A percentile compares a stretch with the other conserved stretches of the same genome.
Conservation (phyloP, 257 asterid species). For the Eustoma russellianum region DNA sequence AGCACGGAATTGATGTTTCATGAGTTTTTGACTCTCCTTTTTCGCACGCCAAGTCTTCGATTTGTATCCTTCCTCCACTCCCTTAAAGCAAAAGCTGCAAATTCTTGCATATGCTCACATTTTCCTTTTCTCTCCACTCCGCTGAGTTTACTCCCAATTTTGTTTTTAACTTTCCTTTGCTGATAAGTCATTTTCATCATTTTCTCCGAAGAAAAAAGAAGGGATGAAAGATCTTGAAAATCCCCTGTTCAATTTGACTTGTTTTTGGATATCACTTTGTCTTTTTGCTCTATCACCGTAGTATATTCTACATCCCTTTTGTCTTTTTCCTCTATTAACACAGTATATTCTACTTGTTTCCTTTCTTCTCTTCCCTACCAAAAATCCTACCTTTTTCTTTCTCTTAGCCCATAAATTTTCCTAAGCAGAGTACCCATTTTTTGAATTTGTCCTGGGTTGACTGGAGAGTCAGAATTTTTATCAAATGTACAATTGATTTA, state of each 20-base stretch:
- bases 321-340: conserved; percentile 12
- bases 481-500: neutral
- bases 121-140: neutral
- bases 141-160: neutral
- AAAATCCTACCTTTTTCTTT: neutral
- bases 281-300: conserved; percentile 12
- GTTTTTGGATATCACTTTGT: conserved; percentile 2
- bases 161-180: neutral
- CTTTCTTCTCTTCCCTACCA: conserved; percentile 26
- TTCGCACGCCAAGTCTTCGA: neutral
- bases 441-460: neutral
- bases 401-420: conserved; percentile 3
- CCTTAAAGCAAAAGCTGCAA: conserved; percentile 11
- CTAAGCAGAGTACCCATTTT: neutral
- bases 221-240: conserved; percentile 5
- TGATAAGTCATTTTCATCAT: conserved; percentile 11
- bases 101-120: neutral
- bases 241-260: conserved; percentile 13
- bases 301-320: conserved; percentile 16
- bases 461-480: no score
- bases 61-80: neutral
- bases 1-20: neutral
- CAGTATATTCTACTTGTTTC: conserved; percentile 14
- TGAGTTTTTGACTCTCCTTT: conserved; percentile 1
- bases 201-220: conserved; percentile 16